Evolutionary conservation across 768 basidiomycete genomes (phyloP).

Genomic region (Gloeopeniophorella convolvens): DNA sequence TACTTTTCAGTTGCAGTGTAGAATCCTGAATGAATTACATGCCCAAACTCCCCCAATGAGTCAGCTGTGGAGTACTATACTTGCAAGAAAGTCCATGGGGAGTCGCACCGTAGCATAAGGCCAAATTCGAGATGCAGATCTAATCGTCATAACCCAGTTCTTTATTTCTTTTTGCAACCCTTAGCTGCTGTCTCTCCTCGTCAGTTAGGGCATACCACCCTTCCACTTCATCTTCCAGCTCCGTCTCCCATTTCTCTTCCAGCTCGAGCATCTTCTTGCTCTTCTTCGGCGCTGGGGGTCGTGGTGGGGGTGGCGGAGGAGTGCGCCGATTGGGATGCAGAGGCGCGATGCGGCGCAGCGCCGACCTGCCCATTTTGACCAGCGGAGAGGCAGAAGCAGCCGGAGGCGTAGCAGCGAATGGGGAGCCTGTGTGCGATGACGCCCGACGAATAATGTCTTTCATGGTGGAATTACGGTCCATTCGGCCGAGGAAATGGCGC

Average conservation of each 20-base stretch:
- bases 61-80: no score
- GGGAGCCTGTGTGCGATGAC: slow-evolving; percentile 60
- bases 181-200: slow-evolving; percentile 37
- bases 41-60: no score
- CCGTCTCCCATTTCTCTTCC: slow-evolving; percentile 78
- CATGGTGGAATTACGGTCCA: slow-evolving; percentile 51
- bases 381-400: slow-evolving; percentile 54
- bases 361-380: slow-evolving; percentile 54
- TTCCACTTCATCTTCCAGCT: slow-evolving; percentile 65
- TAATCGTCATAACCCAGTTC: slow-evolving; percentile 45
- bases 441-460: slow-evolving; percentile 70
- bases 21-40: no score
- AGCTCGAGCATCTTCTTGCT: slow-evolving; percentile 70
- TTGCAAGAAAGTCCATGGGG: no score
- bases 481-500: slow-evolving; percentile 14
- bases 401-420: slow-evolving; percentile 36
- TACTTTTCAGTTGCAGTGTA: no score
- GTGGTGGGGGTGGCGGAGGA: slow-evolving; percentile 67
- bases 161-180: slow-evolving; percentile 53
- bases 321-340: slow-evolving; percentile 67
- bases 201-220: slow-evolving; percentile 41
- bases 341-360: slow-evolving; percentile 65
- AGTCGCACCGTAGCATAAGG: no score
- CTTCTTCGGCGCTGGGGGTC: slow-evolving; percentile 67
- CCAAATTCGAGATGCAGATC: no score